phyloP scores from a whole-genome alignment of 2,329 filamentous ascomycete genomes.

The Xylariomycetidae sp. region DNA sequence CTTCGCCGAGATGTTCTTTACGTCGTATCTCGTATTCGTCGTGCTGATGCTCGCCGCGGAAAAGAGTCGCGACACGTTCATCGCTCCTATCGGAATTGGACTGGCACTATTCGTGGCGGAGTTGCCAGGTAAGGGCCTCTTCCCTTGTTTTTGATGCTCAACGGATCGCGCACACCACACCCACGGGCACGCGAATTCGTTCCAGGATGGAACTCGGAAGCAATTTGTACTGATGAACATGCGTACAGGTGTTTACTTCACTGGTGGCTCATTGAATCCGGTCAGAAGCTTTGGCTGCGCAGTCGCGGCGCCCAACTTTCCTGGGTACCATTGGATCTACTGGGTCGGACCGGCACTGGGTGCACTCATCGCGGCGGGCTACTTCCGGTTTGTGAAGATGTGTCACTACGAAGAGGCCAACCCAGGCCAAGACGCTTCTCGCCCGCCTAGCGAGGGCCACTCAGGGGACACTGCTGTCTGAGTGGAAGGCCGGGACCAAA shows the following conservation, averaged over 20 bases:
- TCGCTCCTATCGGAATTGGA: constrained; percentile 64
- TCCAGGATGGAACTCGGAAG: too few species aligned
- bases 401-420: constrained; percentile 39
- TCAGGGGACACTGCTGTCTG: too few species aligned
- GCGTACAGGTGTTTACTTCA: constrained; percentile 32
- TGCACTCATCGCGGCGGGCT: constrained; percentile 33
- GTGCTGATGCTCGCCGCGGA: constrained; percentile 63
- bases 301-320: constrained; percentile 31
- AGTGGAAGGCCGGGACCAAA: too few species aligned
- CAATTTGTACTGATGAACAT: too few species aligned
- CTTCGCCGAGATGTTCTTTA: constrained; percentile 60
- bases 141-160: too few species aligned
- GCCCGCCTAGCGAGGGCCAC: neutral
- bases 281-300: constrained; percentile 41
- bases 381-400: constrained; percentile 38
- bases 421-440: constrained; percentile 29
- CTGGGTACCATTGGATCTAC: constrained; percentile 39
- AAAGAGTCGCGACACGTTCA: constrained; percentile 62
- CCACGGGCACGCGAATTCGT: too few species aligned
- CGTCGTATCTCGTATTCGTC: constrained; percentile 53
- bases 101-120: constrained; percentile 55
- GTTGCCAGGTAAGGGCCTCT: constrained; percentile 32
- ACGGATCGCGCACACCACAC: too few species aligned
- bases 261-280: constrained; percentile 38
- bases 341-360: constrained; percentile 42